Percentiles rank a stretch among this genome's conserved stretches.
These are phyloP conservation scores for Xanthoceras sorbifolium DNA, from an alignment of 345 rosid genomes.

Conservation along the genomic window DNA sequence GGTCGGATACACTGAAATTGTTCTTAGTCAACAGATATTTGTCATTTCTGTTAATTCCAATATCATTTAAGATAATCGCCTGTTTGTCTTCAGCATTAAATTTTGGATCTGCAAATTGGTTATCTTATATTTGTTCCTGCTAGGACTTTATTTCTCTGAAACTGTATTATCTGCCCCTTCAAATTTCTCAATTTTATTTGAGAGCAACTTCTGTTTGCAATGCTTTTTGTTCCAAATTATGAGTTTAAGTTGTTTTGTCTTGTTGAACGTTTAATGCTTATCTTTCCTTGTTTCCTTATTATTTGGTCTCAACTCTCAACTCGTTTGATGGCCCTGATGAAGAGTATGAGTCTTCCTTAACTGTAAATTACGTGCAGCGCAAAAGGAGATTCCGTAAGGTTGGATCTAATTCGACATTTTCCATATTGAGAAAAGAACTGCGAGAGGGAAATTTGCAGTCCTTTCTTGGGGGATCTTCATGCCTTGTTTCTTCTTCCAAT, in stretches of 20 bases:
- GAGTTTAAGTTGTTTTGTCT: neutral
- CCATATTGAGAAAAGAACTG: conserved; percentile 63
- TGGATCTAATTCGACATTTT: conserved; percentile 55
- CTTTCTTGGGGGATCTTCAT: conserved; percentile 64
- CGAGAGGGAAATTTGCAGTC: conserved; percentile 71
- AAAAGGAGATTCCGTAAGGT: conserved; percentile 67
- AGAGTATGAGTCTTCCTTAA: conserved; percentile 50
- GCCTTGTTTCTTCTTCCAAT: conserved; percentile 49
- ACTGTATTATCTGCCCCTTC: neutral
- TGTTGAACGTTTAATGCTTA: neutral
- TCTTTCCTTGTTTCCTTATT: neutral
- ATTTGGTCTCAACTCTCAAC: neutral
- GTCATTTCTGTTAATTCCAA: neutral
- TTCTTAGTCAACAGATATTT: neutral
- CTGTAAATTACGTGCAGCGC: conserved; percentile 60
- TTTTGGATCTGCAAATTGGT: neutral
- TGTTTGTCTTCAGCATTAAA: neutral
- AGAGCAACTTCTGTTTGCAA: neutral
- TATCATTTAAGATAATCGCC: too few relatives aligned
- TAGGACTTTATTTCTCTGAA: neutral
- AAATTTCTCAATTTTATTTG: neutral
- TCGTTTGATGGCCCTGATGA: conserved; percentile 8
- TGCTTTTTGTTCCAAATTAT: neutral
- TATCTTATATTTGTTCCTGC: neutral
- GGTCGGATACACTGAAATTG: neutral